These are phyloP conservation scores for Chalciporus sphaerocephalus DNA, from an alignment of 768 basidiomycete genomes.

Conservation along the genomic window DNA sequence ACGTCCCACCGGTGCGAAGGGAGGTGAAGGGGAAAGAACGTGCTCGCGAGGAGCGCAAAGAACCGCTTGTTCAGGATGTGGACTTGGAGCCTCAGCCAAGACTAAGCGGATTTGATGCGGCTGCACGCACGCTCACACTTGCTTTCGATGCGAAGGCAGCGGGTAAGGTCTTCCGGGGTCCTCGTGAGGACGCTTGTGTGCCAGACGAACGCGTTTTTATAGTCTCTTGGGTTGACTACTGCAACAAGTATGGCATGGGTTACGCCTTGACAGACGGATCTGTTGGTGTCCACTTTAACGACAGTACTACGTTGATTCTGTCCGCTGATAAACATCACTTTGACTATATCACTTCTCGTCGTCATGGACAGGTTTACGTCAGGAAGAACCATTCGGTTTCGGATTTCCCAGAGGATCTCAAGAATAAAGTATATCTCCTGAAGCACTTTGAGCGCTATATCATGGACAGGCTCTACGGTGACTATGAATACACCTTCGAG, in stretches of 20 bases:
- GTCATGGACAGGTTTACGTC: conserved; percentile 61
- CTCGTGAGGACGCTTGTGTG: conserved; percentile 49
- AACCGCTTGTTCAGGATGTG: conserved; percentile 9
- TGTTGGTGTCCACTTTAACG: conserved; percentile 95
- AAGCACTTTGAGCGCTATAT: conserved; percentile 95
- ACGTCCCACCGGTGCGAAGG: conserved; percentile 29
- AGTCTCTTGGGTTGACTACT: conserved; percentile 98
- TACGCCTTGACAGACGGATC: conserved; percentile 95
- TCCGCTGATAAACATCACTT: conserved; percentile 84
- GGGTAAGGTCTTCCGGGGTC: conserved; percentile 66
- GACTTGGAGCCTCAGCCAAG: conserved; percentile 29
- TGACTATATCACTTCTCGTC: conserved; percentile 76
- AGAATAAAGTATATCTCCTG: conserved; percentile 86
- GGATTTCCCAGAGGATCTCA: conserved; percentile 75
- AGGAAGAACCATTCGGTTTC: conserved; percentile 69
- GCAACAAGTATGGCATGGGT: conserved; percentile 99
- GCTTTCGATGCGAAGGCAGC: conserved; percentile 68
- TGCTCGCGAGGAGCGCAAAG: conserved; percentile 21
- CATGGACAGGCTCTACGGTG: conserved; percentile 81
- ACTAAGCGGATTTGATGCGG: conserved; percentile 64
- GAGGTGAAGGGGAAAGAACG: conserved; percentile 32
- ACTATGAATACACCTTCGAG: conserved; percentile 78
- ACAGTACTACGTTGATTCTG: conserved; percentile 82
- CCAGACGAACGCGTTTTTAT: conserved; percentile 82
- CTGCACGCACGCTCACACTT: conserved; percentile 43